Evolutionary conservation across 306 rosid genomes (phyloP).

Genomic region (Cucumis hystrix): DNA sequence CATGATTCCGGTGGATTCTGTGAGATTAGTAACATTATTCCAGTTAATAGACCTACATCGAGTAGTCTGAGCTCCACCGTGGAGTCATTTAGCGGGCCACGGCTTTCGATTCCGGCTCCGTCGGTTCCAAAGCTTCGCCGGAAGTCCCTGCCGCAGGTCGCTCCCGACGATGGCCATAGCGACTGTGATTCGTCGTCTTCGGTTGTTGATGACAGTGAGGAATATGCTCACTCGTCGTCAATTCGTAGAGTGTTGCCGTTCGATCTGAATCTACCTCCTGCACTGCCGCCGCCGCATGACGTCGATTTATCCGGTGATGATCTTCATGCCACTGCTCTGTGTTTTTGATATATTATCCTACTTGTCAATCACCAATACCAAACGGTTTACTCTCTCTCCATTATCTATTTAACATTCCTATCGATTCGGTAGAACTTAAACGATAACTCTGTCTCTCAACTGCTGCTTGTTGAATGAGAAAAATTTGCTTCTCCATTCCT

Average conservation of each 20-base stretch:
- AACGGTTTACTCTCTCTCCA: conserved; percentile 7
- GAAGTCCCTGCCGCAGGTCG: conserved; percentile 18
- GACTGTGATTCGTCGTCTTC: conserved; percentile 88
- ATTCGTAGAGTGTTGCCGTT: conserved; percentile 37
- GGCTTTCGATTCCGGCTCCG: conserved; percentile 18
- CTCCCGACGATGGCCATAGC: conserved; percentile 62
- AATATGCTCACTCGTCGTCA: conserved; percentile 47
- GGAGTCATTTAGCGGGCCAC: conserved; percentile 74
- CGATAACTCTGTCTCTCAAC: conserved; percentile 5
- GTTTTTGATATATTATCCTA: conserved; percentile 26
- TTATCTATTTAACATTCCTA: conserved; percentile 12
- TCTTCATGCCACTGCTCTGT: conserved; percentile 44
- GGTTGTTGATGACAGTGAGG: conserved; percentile 54
- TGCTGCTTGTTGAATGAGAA: conserved; percentile 15
- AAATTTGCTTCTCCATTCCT: conserved; percentile 10
- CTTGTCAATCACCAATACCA: neutral
- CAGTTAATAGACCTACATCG: conserved; percentile 51
- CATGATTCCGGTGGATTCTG: conserved; percentile 20
- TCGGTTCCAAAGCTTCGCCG: conserved; percentile 13
- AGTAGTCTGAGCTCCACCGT: conserved; percentile 91
- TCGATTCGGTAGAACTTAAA: conserved; percentile 11
- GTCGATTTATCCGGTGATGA: conserved; percentile 21
- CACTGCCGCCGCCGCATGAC: conserved; percentile 11
- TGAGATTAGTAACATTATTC: conserved; percentile 24
- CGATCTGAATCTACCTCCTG: conserved; percentile 80